Evolutionary conservation across 305 asterid species (phyloP).

Genomic region (Plantago coronopus): DNA sequence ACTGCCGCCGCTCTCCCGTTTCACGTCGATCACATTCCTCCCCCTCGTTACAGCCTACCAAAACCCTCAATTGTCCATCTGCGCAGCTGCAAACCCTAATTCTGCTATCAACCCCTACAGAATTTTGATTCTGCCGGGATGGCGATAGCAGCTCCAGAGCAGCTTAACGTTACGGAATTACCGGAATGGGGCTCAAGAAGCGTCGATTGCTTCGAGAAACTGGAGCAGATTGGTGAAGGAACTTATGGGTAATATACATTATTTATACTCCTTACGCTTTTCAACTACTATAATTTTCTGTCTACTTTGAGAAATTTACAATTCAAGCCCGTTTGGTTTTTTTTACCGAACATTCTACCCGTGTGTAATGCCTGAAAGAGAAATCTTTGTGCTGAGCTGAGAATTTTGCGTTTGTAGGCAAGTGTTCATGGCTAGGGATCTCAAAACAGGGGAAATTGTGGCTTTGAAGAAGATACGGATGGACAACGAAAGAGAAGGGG

Average conservation of each 20-base stretch:
- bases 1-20: too few species aligned
- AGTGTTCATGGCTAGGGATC: slow-evolving; percentile 86
- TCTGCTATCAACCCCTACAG: too few species aligned
- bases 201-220: slow-evolving; percentile 86
- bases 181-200: slow-evolving; percentile 86
- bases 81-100: too few species aligned
- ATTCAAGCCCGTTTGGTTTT: neutral
- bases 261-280: neutral
- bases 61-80: too few species aligned
- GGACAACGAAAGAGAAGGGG: slow-evolving; percentile 97
- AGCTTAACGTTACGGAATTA: slow-evolving; percentile 58
- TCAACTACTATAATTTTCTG: too few species aligned
- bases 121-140: slow-evolving; percentile 19
- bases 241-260: slow-evolving; percentile 62
- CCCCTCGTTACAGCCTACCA: too few species aligned
- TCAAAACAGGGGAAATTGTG: slow-evolving; percentile 81
- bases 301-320: too few species aligned
- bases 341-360: neutral
- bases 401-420: slow-evolving; percentile 44
- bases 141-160: slow-evolving; percentile 77
- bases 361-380: too few species aligned
- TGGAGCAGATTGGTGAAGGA: slow-evolving; percentile 97
- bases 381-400: neutral
- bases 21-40: too few species aligned
- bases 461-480: slow-evolving; percentile 89